These are phyloP conservation scores for Ophiosphaerella herpotricha DNA, from an alignment of 2,329 filamentous ascomycete genomes.

Conservation along the genomic window DNA sequence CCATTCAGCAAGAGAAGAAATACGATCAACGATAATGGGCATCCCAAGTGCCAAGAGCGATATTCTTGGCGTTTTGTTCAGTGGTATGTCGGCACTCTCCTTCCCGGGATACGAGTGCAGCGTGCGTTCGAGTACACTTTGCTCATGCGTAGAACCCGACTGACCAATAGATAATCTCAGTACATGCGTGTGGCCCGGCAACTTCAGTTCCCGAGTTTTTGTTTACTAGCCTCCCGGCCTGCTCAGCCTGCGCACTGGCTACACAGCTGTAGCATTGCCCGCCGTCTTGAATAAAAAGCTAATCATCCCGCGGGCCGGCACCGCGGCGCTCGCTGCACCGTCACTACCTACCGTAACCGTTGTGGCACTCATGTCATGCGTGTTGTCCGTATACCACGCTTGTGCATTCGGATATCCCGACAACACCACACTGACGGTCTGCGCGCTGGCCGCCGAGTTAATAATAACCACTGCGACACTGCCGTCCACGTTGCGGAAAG, in stretches of 20 bases:
- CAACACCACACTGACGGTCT: constrained; percentile 20
- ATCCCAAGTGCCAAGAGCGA: too few relatives aligned
- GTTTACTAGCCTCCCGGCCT: background rate
- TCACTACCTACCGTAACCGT: constrained; percentile 24
- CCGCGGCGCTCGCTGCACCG: constrained; percentile 27
- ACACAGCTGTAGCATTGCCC: constrained; percentile 7
- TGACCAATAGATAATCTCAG: too few relatives aligned
- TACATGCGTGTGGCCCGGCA: too few relatives aligned
- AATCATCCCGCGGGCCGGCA: constrained; percentile 32
- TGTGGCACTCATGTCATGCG: constrained; percentile 23
- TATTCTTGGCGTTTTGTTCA: too few relatives aligned
- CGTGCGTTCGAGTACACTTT: too few relatives aligned
- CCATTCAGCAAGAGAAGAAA: too few relatives aligned
- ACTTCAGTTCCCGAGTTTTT: too few relatives aligned
- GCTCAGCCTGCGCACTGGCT: background rate
- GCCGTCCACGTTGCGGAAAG: constrained; percentile 42
- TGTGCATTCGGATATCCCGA: constrained; percentile 13
- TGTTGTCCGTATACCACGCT: constrained; percentile 35
- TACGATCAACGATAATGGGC: too few relatives aligned
- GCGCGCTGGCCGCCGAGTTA: constrained; percentile 27
- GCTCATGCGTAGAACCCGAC: too few relatives aligned
- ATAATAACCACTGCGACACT: constrained; percentile 35
- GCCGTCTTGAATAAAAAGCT: constrained; percentile 26
- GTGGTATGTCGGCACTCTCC: too few relatives aligned
- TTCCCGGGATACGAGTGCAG: too few relatives aligned